Evolutionary conservation across 106 monocot genomes (phyloP).

Genomic region (Cymbidium sinense): DNA sequence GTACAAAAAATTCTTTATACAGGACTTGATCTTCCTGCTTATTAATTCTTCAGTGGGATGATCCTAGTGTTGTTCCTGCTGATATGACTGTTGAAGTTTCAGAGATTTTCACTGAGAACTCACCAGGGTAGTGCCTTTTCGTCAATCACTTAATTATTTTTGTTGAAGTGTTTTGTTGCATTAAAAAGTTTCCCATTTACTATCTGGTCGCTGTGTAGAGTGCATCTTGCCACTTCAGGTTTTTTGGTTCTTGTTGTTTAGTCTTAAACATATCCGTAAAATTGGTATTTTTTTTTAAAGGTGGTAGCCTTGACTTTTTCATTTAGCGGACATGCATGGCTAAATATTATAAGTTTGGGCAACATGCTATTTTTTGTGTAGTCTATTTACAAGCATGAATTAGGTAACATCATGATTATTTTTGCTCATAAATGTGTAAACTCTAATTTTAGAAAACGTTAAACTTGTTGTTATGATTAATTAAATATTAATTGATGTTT

Average conservation of each 20-base stretch:
- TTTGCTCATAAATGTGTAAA: not conserved
- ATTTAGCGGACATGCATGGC: not conserved
- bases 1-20: not conserved
- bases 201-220: not conserved
- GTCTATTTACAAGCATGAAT: no score
- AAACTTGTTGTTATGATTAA: not conserved
- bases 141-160: not conserved
- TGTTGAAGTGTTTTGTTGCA: not conserved
- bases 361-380: no score
- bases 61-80: constrained; percentile 64
- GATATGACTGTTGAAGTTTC: constrained; percentile 77
- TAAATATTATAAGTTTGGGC: no score
- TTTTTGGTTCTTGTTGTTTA: not conserved
- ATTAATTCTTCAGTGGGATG: constrained; percentile 64
- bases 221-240: not conserved
- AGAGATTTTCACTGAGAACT: constrained; percentile 77
- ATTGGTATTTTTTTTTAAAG: not conserved
- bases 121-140: constrained; percentile 47
- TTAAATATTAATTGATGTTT: not conserved
- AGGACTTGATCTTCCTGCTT: not conserved
- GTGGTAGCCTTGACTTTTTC: not conserved
- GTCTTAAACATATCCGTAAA: not conserved
- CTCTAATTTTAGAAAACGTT: not conserved
- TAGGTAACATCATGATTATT: no score
- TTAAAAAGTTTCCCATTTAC: not conserved